These are phyloP conservation scores for Neolentinus lepideus DNA, from an alignment of 1,284 basidiomycete genomes.

Conservation along the genomic window DNA sequence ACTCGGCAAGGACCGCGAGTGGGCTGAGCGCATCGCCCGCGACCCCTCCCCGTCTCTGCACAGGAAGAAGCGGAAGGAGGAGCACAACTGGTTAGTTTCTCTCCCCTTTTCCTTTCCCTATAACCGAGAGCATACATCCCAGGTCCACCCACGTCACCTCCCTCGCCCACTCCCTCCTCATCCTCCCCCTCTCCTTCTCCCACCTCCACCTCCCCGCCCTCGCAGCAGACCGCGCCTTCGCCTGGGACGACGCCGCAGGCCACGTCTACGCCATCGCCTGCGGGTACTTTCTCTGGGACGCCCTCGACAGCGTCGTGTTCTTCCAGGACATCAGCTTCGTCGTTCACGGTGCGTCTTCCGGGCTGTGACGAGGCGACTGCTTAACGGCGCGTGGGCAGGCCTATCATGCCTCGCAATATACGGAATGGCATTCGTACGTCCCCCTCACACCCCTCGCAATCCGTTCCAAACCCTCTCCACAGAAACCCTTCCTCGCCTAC, in stretches of 20 bases:
- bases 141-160: conserved; percentile 48
- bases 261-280: conserved; percentile 42
- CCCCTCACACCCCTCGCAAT: neutral
- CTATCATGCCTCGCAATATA: conserved; percentile 54
- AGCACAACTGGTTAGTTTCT: conserved; percentile 50
- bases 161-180: conserved; percentile 42
- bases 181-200: conserved; percentile 41
- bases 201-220: conserved; percentile 32
- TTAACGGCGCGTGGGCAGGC: conserved; percentile 25
- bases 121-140: conserved; percentile 1
- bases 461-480: conserved; percentile 9
- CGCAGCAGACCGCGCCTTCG: conserved; percentile 41
- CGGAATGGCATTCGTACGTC: conserved; percentile 51
- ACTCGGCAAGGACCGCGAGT: conserved; percentile 12
- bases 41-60: conserved; percentile 22
- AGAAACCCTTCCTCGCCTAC: conserved; percentile 72
- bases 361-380: conserved; percentile 3
- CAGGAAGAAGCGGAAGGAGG: conserved; percentile 32
- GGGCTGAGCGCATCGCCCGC: neutral
- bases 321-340: conserved; percentile 56
- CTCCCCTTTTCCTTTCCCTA: neutral
- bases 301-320: conserved; percentile 45
- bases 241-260: conserved; percentile 46
- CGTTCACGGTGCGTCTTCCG: conserved; percentile 44
- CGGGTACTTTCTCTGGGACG: conserved; percentile 66